Evolutionary conservation across 306 rosid species (phyloP).

Genomic region (Prunus armeniaca): DNA sequence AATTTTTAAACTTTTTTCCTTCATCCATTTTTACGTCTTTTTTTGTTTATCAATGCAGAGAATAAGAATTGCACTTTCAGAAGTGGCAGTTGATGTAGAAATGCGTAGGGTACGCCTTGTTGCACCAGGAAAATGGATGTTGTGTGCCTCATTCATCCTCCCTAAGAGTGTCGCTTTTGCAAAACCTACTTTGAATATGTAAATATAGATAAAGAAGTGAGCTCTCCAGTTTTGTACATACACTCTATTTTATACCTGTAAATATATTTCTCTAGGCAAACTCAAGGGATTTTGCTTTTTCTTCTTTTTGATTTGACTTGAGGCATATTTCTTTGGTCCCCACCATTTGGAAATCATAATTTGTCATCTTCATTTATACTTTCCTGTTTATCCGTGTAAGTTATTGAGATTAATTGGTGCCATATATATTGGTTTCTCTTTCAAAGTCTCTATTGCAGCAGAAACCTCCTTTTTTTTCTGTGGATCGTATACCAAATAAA

Average conservation of each 20-base stretch:
- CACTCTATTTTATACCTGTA: neutral
- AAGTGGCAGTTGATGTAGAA: conserved; percentile 72
- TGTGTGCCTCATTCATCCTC: conserved; percentile 83
- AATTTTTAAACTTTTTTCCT: neutral
- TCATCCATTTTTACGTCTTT: neutral
- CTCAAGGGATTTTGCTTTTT: neutral
- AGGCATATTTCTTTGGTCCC: neutral
- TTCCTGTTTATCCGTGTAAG: neutral
- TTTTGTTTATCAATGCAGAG: conserved; percentile 46
- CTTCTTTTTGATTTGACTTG: too few relatives aligned
- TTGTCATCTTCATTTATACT: neutral
- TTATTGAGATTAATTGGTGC: neutral
- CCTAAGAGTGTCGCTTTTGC: conserved; percentile 78
- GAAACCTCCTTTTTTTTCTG: neutral
- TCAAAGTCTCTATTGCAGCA: neutral
- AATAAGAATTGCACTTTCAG: conserved; percentile 72
- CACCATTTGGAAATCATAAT: neutral
- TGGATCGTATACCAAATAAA: neutral
- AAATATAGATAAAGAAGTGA: conserved; percentile 2
- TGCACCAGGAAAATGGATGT: conserved; percentile 97
- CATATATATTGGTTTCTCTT: neutral
- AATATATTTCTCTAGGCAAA: neutral
- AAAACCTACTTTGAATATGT: conserved; percentile 31
- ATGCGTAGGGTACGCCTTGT: conserved; percentile 82
- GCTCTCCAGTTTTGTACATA: conserved; percentile 16